Evolutionary conservation across 805 yeast genomes (phyloP).

Genomic region (Kazachstania kunashirensis): DNA sequence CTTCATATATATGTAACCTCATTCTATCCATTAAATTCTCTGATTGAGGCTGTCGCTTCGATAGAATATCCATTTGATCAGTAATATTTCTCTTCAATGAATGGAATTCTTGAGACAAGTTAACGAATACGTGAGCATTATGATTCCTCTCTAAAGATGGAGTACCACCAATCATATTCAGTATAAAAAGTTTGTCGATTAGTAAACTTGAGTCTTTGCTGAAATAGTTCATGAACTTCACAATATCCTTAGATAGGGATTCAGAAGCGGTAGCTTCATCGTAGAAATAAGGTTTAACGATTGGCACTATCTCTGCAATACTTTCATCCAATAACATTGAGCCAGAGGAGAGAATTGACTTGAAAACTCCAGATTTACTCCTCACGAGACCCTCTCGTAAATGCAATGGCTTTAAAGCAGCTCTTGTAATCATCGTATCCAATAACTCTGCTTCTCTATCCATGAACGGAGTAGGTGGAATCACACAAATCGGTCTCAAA

Average conservation of each 20-base stretch:
- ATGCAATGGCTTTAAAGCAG: slow-evolving; percentile 20
- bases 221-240: slow-evolving; percentile 27
- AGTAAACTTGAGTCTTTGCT: slow-evolving; percentile 30
- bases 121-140: slow-evolving; percentile 79
- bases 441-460: slow-evolving; percentile 16
- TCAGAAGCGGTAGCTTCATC: slow-evolving; percentile 42
- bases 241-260: slow-evolving; percentile 32
- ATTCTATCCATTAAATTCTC: slow-evolving; percentile 15
- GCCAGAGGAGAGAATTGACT: slow-evolving; percentile 14
- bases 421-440: slow-evolving; percentile 17
- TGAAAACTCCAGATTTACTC: slow-evolving; percentile 9
- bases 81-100: slow-evolving; percentile 7
- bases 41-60: slow-evolving; percentile 11
- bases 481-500: slow-evolving; percentile 58
- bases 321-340: slow-evolving; percentile 6
- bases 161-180: slow-evolving; percentile 82
- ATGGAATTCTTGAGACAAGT: slow-evolving; percentile 64
- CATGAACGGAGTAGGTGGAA: slow-evolving; percentile 31
- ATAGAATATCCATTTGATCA: slow-evolving; percentile 5
- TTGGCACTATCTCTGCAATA: slow-evolving; percentile 31
- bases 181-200: slow-evolving; percentile 71
- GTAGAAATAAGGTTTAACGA: slow-evolving; percentile 55
- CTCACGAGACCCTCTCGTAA: slow-evolving; percentile 18
- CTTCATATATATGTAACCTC: slow-evolving; percentile 11
- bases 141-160: slow-evolving; percentile 77